phyloP scores from a whole-genome alignment of 2,329 filamentous ascomycete species.

The Alternaria alternata region DNA sequence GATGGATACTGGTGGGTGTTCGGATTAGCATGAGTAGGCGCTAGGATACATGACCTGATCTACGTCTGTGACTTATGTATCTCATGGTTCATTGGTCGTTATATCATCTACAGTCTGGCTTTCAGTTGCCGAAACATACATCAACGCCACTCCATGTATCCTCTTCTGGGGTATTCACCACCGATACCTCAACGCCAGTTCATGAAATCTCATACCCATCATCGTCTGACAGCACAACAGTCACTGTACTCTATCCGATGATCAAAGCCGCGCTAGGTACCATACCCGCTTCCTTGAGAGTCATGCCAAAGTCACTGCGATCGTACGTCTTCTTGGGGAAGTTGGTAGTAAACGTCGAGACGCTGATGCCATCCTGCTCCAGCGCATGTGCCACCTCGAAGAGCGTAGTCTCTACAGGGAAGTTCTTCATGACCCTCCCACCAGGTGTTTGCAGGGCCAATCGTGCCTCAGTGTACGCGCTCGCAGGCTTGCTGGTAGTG shows the following conservation, averaged over 20 bases:
- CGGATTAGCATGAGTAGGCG: not conserved
- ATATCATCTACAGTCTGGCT: not conserved
- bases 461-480: slow-evolving; percentile 80
- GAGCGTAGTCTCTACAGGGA: slow-evolving; percentile 87
- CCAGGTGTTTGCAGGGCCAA: slow-evolving; percentile 78
- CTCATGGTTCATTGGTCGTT: not conserved
- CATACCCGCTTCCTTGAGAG: slow-evolving; percentile 88
- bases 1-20: not conserved
- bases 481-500: slow-evolving; percentile 67
- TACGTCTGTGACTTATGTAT: not conserved
- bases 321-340: slow-evolving; percentile 86
- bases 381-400: slow-evolving; percentile 89
- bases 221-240: not conserved
- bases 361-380: slow-evolving; percentile 72
- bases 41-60: not conserved
- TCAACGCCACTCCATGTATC: not conserved
- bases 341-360: slow-evolving; percentile 81
- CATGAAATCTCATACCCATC: not conserved
- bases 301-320: slow-evolving; percentile 80
- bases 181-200: slow-evolving; percentile 5
- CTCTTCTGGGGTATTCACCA: slow-evolving; percentile 8
- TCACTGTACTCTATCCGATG: slow-evolving; percentile 56
- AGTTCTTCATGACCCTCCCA: slow-evolving; percentile 85
- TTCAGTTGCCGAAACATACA: not conserved
- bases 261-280: slow-evolving; percentile 91